Percentiles rank a stretch among this genome's conserved stretches.
These are phyloP conservation scores for Bipolaris victoriae DNA, from an alignment of 2,329 filamentous ascomycete genomes.

Conservation along the genomic window DNA sequence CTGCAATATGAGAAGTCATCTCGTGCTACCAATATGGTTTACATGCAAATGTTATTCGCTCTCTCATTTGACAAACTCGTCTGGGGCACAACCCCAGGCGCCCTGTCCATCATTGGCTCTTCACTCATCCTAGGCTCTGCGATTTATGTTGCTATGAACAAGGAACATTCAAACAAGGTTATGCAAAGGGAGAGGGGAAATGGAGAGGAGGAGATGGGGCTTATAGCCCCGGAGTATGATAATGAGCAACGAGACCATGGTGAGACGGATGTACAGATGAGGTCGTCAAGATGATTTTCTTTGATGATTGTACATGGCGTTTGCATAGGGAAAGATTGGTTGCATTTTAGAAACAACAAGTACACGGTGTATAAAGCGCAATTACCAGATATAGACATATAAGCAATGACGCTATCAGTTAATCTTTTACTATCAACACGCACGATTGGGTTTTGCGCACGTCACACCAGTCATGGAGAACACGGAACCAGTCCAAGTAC, in stretches of 20 bases:
- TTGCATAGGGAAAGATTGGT: too few relatives aligned
- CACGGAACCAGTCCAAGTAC: too few relatives aligned
- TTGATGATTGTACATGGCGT: not conserved
- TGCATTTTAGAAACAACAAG: not conserved
- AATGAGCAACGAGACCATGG: slow-evolving; percentile 19
- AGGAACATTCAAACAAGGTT: slow-evolving; percentile 43
- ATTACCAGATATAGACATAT: not conserved
- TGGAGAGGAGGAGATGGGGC: slow-evolving; percentile 43
- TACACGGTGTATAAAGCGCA: not conserved
- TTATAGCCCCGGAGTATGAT: slow-evolving; percentile 33
- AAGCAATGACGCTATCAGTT: too few relatives aligned
- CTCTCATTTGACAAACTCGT: slow-evolving; percentile 68
- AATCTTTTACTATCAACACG: too few relatives aligned
- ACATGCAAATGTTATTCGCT: slow-evolving; percentile 74
- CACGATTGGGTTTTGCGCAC: not conserved
- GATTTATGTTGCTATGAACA: slow-evolving; percentile 67
- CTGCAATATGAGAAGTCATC: slow-evolving; percentile 72
- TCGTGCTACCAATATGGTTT: slow-evolving; percentile 70
- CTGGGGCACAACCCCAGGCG: slow-evolving; percentile 65
- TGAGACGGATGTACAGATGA: slow-evolving; percentile 26
- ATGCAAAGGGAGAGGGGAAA: slow-evolving; percentile 17
- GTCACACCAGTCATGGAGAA: too few relatives aligned
- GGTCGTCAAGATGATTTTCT: slow-evolving; percentile 19
- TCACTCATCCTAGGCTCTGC: slow-evolving; percentile 69
- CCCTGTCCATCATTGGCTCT: slow-evolving; percentile 65